These are phyloP conservation scores for Ceratonia siliqua DNA, from an alignment of 306 rosid genomes.

Conservation along the genomic window DNA sequence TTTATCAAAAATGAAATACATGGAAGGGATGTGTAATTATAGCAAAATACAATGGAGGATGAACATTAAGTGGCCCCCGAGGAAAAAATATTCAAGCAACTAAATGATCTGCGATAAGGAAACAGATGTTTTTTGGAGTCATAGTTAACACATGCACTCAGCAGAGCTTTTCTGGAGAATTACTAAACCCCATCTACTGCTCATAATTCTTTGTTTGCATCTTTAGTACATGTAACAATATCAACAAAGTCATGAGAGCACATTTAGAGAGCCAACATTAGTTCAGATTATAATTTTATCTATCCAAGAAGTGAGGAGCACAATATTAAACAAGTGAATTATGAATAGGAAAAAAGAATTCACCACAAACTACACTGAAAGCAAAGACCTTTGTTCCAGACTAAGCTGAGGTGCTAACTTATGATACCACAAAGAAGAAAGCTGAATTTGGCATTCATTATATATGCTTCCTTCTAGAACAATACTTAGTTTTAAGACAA, in stretches of 20 bases:
- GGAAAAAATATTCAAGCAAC: neutral
- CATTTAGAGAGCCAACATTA: neutral
- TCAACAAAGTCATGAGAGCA: neutral
- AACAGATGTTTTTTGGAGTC: neutral
- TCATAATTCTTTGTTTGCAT: neutral
- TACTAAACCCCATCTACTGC: neutral
- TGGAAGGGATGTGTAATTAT: neutral
- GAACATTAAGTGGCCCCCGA: neutral
- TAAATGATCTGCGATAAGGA: neutral
- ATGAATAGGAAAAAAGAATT: neutral
- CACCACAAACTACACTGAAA: neutral
- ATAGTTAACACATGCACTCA: neutral
- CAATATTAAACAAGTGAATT: slow-evolving; percentile 9
- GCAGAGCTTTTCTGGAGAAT: neutral
- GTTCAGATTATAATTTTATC: slow-evolving; percentile 1
- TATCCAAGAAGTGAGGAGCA: slow-evolving; percentile 2
- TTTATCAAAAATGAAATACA: no score
- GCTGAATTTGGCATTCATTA: neutral
- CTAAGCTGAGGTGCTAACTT: neutral
- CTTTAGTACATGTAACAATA: slow-evolving; percentile 4
- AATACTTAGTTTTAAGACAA: slow-evolving; percentile 16
- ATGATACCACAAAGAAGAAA: no score
- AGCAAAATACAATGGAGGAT: neutral
- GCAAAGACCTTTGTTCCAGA: neutral
- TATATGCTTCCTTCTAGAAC: neutral